Base-by-base conservation (phyloP, 129 eudicot genomes). In the Lactuca sativa region DNA sequence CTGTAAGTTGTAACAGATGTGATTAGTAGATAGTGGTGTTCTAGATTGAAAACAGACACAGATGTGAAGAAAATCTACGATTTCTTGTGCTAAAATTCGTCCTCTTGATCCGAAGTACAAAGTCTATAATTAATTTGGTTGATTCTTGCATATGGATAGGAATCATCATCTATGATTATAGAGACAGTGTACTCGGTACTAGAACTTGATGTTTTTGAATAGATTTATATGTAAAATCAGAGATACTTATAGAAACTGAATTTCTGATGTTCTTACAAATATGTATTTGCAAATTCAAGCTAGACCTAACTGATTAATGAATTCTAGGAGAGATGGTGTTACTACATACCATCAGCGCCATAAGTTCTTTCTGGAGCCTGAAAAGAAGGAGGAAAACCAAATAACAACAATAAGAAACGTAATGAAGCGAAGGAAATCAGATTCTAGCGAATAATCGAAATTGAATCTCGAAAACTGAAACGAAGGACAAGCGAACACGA, bases 351-450 rank as follows among this genome's bases (percentile, higher is more conserved):
- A 90, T 86, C 48, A 90, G 90, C 56, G 88, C 81, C 95, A 90
- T 90, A 58, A 90, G 88, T 81, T 90, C 96, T 73, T 86, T 86
- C 78, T 90, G 96, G 59, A 90, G 81, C 89, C 95, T 90, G 79
- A 58, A 53, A 31, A 18, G 21, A 80, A 34, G 11, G n/a, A 43
- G 8, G 36, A 74, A 43, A 44, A 66, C 37, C 4, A 34, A 2
- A 21, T 8, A 56, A 56, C 6, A 13, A 62, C 40, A 62, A 52
- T 3, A 6, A 55, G 66, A 43, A 49, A 52, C 74, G 30, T 7
- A 47, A 75, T 54, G 10, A 61, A 62, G 57, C 21, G 56, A 49
- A 15, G 6, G 21, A 48, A 65, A 61, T 41, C 58, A 48, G 32
- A 65, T 8, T 2, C 13, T 3, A 66, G 25, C 16, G 51, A 25